Base-by-base conservation (phyloP, 2,329 filamentous ascomycete genomes). In the Ramichloridium luteum region DNA sequence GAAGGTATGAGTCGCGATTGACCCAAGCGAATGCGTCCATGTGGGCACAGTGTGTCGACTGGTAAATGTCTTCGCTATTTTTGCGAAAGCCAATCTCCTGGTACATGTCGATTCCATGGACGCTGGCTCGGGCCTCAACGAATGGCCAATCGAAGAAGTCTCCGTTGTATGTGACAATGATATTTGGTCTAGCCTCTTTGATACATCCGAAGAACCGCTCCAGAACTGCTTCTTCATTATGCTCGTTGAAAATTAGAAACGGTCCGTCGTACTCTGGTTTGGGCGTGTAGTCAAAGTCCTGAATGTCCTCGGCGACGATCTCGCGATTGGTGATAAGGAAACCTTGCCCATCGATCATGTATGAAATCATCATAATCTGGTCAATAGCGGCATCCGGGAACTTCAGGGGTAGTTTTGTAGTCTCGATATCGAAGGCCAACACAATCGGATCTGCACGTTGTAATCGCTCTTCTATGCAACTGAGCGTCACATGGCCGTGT, bases 71-170 rank as follows among this genome's bases (percentile, higher is more conserved):
- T 52, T 98, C 90, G 48, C 65, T 81, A 59, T 93, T 90, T 58
- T 90, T 96, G 49, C 78, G 78, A 71, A 93, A 98, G 4, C 90
- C 90, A 49, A 94, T 98, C 56, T 98, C 92, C 41, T 80, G 81
- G 59, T 98, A 98, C 90, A 98, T 96, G 58, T 98, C 90, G 54
- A 98, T 94, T 16, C 92, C 90, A 46, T 92, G 79, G 43, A 94
- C 72, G 52, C 85, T 92, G 16, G 92, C 84, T 61, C 90, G 71
- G 27, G 90, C 76, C 62, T 98, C 90, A 14, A 98, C 85, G 53
- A 92, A 98, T 0, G 90, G 88, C 90, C 90, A 98, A 77, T 98
- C 90, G 76, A 98, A 98, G 57, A 98, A 98, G 64, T 98, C 90
- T 63, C 90, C 90, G 83, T 98, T 98, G 69, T 98, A 98, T n/a